These are phyloP conservation scores for Funneliformis mosseae DNA, from an alignment of 192 early-diverging fungal genomes.

Conservation along the genomic window DNA sequence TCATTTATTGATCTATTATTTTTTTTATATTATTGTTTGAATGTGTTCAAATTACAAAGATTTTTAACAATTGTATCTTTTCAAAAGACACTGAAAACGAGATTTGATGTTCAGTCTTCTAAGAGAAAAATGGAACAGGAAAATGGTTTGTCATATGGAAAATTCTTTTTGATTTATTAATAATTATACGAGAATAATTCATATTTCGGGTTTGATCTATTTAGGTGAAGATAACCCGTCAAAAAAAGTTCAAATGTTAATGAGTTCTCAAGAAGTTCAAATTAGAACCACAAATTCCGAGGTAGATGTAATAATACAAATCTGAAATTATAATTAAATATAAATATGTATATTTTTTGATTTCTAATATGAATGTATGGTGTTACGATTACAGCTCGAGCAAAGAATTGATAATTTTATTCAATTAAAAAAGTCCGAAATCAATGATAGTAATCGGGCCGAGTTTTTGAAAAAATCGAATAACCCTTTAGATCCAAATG, in stretches of 20 bases:
- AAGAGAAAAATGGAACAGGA: constrained; percentile 20
- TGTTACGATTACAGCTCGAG: neutral
- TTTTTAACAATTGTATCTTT: neutral
- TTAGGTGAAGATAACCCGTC: neutral
- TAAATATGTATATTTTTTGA: neutral
- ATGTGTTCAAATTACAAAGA: neutral
- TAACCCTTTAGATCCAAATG: constrained; percentile 20
- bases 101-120: neutral
- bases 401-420: constrained; percentile 29
- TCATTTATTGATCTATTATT: neutral
- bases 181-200: neutral
- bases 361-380: neutral
- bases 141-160: neutral
- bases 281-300: constrained; percentile 25
- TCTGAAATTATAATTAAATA: neutral
- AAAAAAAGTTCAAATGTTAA: constrained; percentile 22
- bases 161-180: neutral
- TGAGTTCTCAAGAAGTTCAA: constrained; percentile 21
- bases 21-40: neutral
- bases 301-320: neutral
- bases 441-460: constrained; percentile 31
- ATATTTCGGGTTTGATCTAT: neutral
- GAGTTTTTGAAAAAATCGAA: constrained; percentile 28
- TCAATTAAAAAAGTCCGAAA: constrained; percentile 28
- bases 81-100: neutral